Percentiles rank a stretch among this genome's conserved stretches.
Evolutionary conservation across 768 basidiomycete species (phyloP).

Genomic region (Termitomyces sp.): DNA sequence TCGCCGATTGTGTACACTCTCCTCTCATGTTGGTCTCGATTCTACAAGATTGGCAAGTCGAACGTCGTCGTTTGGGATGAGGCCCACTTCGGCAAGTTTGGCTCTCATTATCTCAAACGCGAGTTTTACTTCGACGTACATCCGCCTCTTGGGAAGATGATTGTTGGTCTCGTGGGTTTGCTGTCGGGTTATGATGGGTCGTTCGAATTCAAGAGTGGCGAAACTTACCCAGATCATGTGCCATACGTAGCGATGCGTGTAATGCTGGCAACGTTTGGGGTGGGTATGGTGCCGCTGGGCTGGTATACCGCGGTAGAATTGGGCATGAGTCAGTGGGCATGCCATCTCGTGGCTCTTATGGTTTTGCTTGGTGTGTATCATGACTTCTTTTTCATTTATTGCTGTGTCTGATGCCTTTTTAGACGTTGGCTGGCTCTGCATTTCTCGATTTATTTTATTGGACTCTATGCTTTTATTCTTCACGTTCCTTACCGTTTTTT

Average conservation of each 20-base stretch:
- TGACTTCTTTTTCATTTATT: background rate
- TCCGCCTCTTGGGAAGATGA: conserved; percentile 97
- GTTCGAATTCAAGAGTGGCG: conserved; percentile 94
- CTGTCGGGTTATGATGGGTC: conserved; percentile 87
- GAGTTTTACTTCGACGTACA: conserved; percentile 99
- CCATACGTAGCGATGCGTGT: conserved; percentile 95
- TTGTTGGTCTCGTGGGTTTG: conserved; percentile 90
- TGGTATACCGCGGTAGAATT: conserved; percentile 97
- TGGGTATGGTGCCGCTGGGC: conserved; percentile 90
- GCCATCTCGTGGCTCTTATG: conserved; percentile 92
- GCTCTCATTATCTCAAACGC: conserved; percentile 95
- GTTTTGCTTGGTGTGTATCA: conserved; percentile 72
- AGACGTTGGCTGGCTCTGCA: conserved; percentile 97
- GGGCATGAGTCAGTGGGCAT: conserved; percentile 84
- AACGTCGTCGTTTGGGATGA: conserved; percentile 96
- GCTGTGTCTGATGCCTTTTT: background rate
- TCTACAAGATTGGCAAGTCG: conserved; percentile 85
- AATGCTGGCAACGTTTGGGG: conserved; percentile 90
- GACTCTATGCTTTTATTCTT: conserved; percentile 99
- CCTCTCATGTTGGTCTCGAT: conserved; percentile 92
- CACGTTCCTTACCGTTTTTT: conserved; percentile 95
- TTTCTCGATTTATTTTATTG: conserved; percentile 94
- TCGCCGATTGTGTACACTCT: conserved; percentile 85
- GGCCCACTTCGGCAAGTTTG: conserved; percentile 99
- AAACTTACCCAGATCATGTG: conserved; percentile 72